Base-by-base conservation (phyloP, 805 yeast species). In the Starmera caribaea region DNA sequence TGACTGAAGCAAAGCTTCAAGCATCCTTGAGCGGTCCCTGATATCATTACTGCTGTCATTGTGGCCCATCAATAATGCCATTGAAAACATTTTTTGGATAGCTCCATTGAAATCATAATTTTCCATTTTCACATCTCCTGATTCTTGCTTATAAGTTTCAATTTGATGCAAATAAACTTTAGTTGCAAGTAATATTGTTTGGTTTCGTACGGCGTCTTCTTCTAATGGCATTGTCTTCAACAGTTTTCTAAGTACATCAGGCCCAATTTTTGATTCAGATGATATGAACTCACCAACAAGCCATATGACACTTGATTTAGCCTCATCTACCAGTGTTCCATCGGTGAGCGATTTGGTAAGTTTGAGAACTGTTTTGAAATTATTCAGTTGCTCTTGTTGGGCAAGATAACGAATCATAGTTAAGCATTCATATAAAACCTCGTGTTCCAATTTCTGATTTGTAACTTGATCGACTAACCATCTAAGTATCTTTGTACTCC, bases 231-330 rank as follows among this genome's bases (percentile, higher is more conserved):
- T 84, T 5, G 54, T 59, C 27, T 68, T 68, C 8, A 80, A 57
- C 31, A 83, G 59, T 12, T 63, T 61, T 39, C 96, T 68, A 40
- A 87, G 62, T 3, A 86, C 72, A 54, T 90, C 96, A 0, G 94
- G 89, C 4, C 89, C 80, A 38, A 84, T 59, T 24, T 59, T 58
- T 13, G 69, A 63, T 30, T 66, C 67, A 26, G 61, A 50, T 13
- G 55, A 58, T 0, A 80, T 68, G 54, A 79, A 81, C 53, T 92
- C 97, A 5, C 97, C 96, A 38, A 90, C 72, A 9, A 90, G 68
- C 97, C 97, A 92, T 7, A 90, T 69, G 10, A 89, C 79, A 36
- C 90, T 82, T 1, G 95, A 87, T 47, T 79, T 75, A 0, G 97
- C 94, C 14, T 62, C 59, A 33, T 64, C 62, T 3, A 57, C 54